Conservation (phyloP, 495 filamentous ascomycete genomes). For the Hypoxylon subgilvum region DNA sequence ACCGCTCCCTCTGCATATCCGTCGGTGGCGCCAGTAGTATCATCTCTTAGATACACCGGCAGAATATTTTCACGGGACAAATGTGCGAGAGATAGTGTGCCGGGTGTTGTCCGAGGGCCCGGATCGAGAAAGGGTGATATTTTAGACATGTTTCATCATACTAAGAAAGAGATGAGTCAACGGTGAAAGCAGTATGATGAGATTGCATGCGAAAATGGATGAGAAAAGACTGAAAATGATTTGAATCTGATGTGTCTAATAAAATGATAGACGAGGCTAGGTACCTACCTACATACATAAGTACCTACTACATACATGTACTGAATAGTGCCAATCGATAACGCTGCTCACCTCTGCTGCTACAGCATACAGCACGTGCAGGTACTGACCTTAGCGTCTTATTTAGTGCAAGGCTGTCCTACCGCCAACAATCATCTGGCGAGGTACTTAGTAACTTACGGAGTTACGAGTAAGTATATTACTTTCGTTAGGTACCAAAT, state of each 20-base stretch:
- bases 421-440: too few species aligned
- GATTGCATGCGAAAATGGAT: background rate
- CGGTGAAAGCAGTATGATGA: too few species aligned
- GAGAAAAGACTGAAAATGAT: too few species aligned
- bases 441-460: background rate
- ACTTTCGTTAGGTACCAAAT: too few species aligned
- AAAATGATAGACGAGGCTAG: too few species aligned
- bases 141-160: slow-evolving; percentile 37
- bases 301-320: background rate
- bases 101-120: slow-evolving; percentile 58
- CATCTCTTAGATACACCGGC: slow-evolving; percentile 70
- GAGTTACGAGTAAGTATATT: too few species aligned
- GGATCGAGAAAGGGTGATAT: slow-evolving; percentile 76
- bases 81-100: slow-evolving; percentile 76
- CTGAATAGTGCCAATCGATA: background rate
- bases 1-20: slow-evolving; percentile 83
- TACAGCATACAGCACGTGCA: too few species aligned
- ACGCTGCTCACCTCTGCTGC: too few species aligned
- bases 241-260: too few species aligned
- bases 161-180: background rate
- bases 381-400: too few species aligned
- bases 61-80: slow-evolving; percentile 81
- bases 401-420: too few species aligned
- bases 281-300: too few species aligned
- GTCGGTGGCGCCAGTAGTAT: slow-evolving; percentile 62